Conservation (phyloP, 306 rosid genomes). For the Rosa multiflora region DNA sequence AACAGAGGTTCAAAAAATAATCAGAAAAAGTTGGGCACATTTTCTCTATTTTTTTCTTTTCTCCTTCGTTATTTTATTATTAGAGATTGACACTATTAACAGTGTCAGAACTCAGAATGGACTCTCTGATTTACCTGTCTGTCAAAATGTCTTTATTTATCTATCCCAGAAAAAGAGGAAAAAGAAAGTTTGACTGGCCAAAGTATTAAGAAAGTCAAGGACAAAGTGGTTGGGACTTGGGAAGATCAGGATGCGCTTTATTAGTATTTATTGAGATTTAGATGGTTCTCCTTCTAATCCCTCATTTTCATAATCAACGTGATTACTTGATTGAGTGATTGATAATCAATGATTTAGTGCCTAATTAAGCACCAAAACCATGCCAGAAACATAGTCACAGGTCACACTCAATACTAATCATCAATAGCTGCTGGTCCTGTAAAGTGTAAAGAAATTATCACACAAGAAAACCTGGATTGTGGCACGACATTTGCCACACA, state of each 20-base stretch:
- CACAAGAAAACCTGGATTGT: neutral
- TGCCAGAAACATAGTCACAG: neutral
- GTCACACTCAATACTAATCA: neutral
- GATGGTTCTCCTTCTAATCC: neutral
- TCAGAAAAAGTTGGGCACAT: neutral
- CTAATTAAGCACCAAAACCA: neutral
- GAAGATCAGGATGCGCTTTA: neutral
- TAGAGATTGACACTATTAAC: neutral
- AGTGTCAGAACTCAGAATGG: neutral
- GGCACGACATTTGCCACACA: neutral
- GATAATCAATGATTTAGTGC: neutral
- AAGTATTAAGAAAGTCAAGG: neutral
- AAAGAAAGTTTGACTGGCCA: neutral
- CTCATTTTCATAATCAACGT: neutral
- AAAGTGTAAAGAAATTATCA: neutral
- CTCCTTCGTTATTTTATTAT: neutral
- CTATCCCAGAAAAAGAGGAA: conserved; percentile 1
- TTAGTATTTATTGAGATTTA: neutral
- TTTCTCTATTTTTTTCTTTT: neutral
- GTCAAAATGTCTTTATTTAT: neutral
- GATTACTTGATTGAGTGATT: neutral
- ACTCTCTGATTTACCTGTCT: neutral
- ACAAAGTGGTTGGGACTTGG: neutral
- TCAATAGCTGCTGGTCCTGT: neutral
- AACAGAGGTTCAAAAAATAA: neutral